phyloP scores from a whole-genome alignment of 805 yeast species.

The Sugiyamaella lignohabitans region DNA sequence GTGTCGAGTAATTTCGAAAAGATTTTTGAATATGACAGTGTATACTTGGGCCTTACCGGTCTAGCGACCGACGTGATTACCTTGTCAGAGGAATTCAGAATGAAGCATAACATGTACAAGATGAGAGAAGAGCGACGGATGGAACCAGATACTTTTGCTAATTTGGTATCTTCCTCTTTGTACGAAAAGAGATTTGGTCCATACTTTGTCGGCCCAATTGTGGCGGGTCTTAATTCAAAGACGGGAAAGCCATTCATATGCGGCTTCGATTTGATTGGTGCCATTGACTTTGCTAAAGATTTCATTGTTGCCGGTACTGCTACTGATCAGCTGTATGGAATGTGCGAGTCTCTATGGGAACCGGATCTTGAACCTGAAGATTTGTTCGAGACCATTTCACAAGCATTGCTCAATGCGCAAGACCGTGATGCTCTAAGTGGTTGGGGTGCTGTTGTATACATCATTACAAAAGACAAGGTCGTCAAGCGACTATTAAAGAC shows the following conservation, averaged over 20 bases:
- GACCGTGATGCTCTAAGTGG: conserved; percentile 98
- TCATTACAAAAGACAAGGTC: conserved; percentile 87
- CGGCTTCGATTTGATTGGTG: conserved; percentile 93
- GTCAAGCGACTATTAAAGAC: conserved; percentile 82
- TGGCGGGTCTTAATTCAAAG: conserved; percentile 86
- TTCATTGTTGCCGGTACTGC: conserved; percentile 96
- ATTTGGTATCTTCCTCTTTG: conserved; percentile 80
- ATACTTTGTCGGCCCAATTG: conserved; percentile 92
- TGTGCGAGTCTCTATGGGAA: conserved; percentile 96
- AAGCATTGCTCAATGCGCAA: conserved; percentile 86
- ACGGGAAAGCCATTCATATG: conserved; percentile 84
- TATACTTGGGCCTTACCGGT: conserved; percentile 88
- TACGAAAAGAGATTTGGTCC: conserved; percentile 91
- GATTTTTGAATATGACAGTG: conserved; percentile 70
- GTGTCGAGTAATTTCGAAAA: conserved; percentile 90
- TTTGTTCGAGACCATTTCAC: conserved; percentile 90
- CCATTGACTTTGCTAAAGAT: conserved; percentile 91
- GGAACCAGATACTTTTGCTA: conserved; percentile 91
- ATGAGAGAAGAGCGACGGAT: conserved; percentile 85
- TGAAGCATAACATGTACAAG: conserved; percentile 81
- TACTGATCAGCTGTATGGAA: conserved; percentile 92
- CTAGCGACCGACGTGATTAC: conserved; percentile 92
- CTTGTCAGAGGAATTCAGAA: conserved; percentile 67
- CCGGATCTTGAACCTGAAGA: conserved; percentile 93
- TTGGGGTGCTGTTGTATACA: conserved; percentile 96